Evolutionary conservation across 495 filamentous ascomycete genomes (phyloP).

Genomic region (Rhypophila decipiens): DNA sequence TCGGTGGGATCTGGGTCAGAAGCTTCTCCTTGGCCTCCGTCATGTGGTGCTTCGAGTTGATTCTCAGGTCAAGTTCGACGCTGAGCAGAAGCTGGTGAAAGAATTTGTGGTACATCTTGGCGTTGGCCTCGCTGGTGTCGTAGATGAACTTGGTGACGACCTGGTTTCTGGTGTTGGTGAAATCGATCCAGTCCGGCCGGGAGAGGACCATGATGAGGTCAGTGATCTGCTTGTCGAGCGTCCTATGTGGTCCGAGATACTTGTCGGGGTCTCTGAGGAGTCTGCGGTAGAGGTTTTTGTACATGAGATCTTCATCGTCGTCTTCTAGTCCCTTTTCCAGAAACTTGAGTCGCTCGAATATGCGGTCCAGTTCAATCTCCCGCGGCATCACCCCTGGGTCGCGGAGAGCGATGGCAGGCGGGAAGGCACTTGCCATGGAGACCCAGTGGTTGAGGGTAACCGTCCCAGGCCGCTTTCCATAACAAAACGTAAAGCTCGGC

Average conservation of each 20-base stretch:
- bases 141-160: constrained; percentile 58
- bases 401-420: constrained; percentile 41
- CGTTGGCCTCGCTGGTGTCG: constrained; percentile 31
- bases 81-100: constrained; percentile 68
- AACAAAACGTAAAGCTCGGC: constrained; percentile 55
- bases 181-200: constrained; percentile 60
- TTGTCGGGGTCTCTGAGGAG: constrained; percentile 49
- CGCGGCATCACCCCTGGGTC: constrained; percentile 46
- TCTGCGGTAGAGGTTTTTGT: constrained; percentile 44
- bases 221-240: constrained; percentile 59
- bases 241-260: constrained; percentile 42
- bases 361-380: constrained; percentile 44
- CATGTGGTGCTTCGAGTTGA: constrained; percentile 47
- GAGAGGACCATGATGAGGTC: constrained; percentile 61
- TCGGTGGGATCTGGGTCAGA: constrained; percentile 53
- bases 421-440: constrained; percentile 40
- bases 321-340: constrained; percentile 53
- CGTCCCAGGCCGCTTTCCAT: constrained; percentile 52
- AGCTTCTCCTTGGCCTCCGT: constrained; percentile 50
- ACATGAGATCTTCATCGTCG: constrained; percentile 48
- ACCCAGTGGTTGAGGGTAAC: constrained; percentile 56
- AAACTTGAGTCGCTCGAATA: constrained; percentile 49
- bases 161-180: constrained; percentile 56
- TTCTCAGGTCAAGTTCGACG: constrained; percentile 59
- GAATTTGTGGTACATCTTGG: constrained; percentile 49